Base-by-base conservation (phyloP, 495 filamentous ascomycete genomes). In the Penicillium silybi region DNA sequence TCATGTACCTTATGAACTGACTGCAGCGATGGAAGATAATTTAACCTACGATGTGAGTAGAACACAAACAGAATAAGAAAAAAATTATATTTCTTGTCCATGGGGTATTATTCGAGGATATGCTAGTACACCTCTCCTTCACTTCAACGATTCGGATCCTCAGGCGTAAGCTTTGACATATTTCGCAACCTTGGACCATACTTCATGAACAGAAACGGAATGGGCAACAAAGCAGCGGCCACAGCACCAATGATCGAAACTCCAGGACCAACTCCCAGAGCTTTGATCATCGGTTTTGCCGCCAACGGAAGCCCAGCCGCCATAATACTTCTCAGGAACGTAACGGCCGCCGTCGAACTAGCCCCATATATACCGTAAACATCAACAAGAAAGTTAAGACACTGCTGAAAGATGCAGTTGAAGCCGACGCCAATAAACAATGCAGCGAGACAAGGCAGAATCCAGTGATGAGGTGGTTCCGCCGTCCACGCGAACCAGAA, bases 401-500 rank as follows among this genome's bases (percentile, higher is more conserved):
- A 69, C 50, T 70, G 70, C 23, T 65, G 62, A 17, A 70, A 72
- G 29, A 73, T 61, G 38, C 64, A 50, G n/a, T 61, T 67, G 54
- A 70, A 71, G 0, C 72, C 72, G 13, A 45, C 44, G 8, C 62
- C 68, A 15, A 64, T 54, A 23, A 70, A 68, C 10, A 63, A 55
- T 3, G 61, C 51, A 15, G 61, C 60, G 1, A 64, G 19, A 1
- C 54, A 54, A 8, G 65, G 56, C 0, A 61, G 27, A 2, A 56
- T 53, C 65, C 61, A 66, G 25, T 54, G 52, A 34, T 65, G 53
- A 2, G 54, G 53, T 8, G 64, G 62, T 13, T 51, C 50, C 4
- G 66, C 68, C 0, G 69, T 70, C 68, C 72, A 74, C 20, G 67
- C 70, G 48, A 78, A 76, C 56, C 69, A 75, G 46, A 77, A 76